phyloP scores from a whole-genome alignment of 768 basidiomycete species.

The Boletus sensibilis region DNA sequence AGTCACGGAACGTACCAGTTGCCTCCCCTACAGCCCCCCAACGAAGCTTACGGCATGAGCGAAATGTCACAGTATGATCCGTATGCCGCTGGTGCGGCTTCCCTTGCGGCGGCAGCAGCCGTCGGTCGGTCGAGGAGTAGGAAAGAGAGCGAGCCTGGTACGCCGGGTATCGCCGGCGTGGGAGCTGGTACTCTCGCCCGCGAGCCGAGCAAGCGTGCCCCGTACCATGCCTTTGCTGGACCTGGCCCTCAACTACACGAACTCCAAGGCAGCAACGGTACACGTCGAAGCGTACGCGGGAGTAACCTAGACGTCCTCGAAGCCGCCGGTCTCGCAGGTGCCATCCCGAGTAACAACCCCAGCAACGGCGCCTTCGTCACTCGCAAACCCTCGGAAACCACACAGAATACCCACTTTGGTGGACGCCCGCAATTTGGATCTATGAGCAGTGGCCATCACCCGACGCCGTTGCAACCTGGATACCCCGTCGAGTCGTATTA shows the following conservation, averaged over 20 bases:
- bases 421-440: conserved; percentile 26
- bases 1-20: conserved; percentile 60
- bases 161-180: conserved; percentile 41
- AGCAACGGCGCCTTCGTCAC: conserved; percentile 11
- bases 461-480: conserved; percentile 23
- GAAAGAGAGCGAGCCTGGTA: conserved; percentile 33
- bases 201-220: conserved; percentile 31
- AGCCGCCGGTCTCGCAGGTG: conserved; percentile 25
- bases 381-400: conserved; percentile 27
- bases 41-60: conserved; percentile 51
- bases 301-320: conserved; percentile 29
- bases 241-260: conserved; percentile 27
- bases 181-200: conserved; percentile 33
- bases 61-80: conserved; percentile 44
- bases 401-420: conserved; percentile 27
- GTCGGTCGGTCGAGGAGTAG: conserved; percentile 24
- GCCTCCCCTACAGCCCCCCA: conserved; percentile 39
- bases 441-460: conserved; percentile 14
- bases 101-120: conserved; percentile 23
- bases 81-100: conserved; percentile 27
- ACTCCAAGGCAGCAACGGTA: conserved; percentile 12
- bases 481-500: conserved; percentile 26
- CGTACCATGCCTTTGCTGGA: conserved; percentile 41
- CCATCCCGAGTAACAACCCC: neutral
- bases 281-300: conserved; percentile 21